Conservation (phyloP, 257 asterid species). For the Schizonepeta tenuifolia region DNA sequence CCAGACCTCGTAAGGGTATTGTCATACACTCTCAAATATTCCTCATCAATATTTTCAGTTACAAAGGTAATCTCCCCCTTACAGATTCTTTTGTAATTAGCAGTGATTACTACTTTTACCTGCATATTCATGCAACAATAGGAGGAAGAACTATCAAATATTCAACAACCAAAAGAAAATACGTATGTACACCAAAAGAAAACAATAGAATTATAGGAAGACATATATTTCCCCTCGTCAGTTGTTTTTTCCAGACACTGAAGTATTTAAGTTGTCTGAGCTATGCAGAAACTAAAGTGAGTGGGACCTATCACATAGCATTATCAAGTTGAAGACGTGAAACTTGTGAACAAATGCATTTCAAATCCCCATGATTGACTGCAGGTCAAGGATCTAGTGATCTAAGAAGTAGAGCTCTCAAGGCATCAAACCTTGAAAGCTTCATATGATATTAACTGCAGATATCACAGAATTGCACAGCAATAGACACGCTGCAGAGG, state of each 20-base stretch:
- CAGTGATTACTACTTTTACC: no score
- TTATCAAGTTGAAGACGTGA: background rate
- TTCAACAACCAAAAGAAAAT: background rate
- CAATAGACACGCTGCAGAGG: slow-evolving; percentile 6
- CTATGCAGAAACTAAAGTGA: background rate
- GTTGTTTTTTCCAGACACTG: background rate
- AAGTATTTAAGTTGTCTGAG: background rate
- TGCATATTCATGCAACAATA: no score
- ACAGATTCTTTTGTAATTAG: no score
- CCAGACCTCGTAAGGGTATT: no score
- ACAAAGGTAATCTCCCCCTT: no score
- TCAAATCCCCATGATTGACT: background rate
- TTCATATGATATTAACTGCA: background rate
- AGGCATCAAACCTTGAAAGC: background rate
- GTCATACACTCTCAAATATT: no score
- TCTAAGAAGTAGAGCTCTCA: slow-evolving; percentile 10
- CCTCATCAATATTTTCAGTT: background rate
- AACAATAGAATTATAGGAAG: background rate
- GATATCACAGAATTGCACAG: background rate
- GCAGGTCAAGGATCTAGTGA: background rate
- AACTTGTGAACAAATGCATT: background rate
- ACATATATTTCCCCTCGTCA: background rate
- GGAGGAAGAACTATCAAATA: no score
- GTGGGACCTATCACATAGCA: background rate
- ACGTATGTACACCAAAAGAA: background rate